Base-by-base conservation (phyloP, 2,329 filamentous ascomycete species). In the Ascochyta viciae-villosae region DNA sequence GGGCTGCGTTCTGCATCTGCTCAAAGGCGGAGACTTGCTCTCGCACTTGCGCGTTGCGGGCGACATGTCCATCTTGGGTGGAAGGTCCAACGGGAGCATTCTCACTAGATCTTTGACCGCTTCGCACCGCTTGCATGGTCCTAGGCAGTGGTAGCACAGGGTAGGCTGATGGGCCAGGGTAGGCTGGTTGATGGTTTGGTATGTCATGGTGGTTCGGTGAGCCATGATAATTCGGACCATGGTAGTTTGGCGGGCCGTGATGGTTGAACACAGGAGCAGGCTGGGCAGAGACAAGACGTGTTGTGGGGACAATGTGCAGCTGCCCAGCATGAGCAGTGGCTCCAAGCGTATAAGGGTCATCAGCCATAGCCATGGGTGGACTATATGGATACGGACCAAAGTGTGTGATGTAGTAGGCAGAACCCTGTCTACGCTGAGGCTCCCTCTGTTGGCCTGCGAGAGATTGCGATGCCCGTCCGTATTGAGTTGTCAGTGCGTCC, bases 101-200 rank as follows among this genome's bases (percentile, higher is more conserved):
- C 33, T 71, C 70, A 40, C 67, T 68, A 5, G 64, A 70, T 9
- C 61, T 57, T 44, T 68, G 67, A 6, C 35, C 44, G 13, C 47
- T 39, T 40, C 64, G 50, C 23, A 34, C 37, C 23, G 19, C 38
- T 22, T 54, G 49, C 4, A 26, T 39, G 22, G 23, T 51, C 45
- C 62, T 60, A 35, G 43, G 33, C 8, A 47, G 34, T 13, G 48
- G n/a, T 10, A 50, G 45, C 10, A 15, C n/a, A 15, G 29, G 9
- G 29, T 35, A 23, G n/a, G 13, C 16, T 16, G 34, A 3, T 10
- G 12, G 9, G 8, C 10, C 29, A 33, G 29, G 29, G 13, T 33
- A 19, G 19, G 19, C 2, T 19, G 19, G 19, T 19, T 19, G 19
- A 19, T 19, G 19, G 19, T 19, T 19, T 19, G 19, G 19, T 19